phyloP scores from a whole-genome alignment of 1,139 yeast species.

The Yamadazyma taylorii region DNA sequence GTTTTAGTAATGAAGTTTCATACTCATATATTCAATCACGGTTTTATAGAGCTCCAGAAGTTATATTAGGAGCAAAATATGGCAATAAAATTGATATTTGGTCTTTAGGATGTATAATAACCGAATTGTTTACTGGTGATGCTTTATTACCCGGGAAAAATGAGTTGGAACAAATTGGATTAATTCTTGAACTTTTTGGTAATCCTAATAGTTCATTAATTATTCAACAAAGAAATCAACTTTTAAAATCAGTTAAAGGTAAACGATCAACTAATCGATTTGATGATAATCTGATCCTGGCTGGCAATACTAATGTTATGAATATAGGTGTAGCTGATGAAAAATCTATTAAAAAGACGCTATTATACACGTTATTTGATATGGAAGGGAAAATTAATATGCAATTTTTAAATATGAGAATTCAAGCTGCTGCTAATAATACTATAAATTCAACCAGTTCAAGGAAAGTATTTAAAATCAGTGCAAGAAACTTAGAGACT shows the following conservation, averaged over 20 bases:
- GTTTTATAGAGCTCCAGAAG: slow-evolving; percentile 76
- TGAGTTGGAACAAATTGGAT: slow-evolving; percentile 65
- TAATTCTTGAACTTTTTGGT: slow-evolving; percentile 62
- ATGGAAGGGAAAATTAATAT: slow-evolving; percentile 38
- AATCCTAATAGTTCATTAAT: slow-evolving; percentile 46
- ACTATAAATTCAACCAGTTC: slow-evolving; percentile 12
- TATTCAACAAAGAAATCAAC: slow-evolving; percentile 22
- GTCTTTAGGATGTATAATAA: slow-evolving; percentile 73
- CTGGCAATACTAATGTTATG: slow-evolving; percentile 7
- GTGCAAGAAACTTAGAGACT: slow-evolving; percentile 39
- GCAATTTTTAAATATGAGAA: slow-evolving; percentile 28
- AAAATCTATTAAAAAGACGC: slow-evolving; percentile 29
- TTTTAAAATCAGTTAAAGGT: slow-evolving; percentile 20
- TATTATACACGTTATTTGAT: slow-evolving; percentile 42
- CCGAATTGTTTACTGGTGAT: slow-evolving; percentile 63
- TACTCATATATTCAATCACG: slow-evolving; percentile 66
- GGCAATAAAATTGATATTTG: slow-evolving; percentile 72
- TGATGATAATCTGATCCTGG: slow-evolving; percentile 9
- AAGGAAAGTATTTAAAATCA: slow-evolving; percentile 28
- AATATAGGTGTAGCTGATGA: slow-evolving; percentile 20
- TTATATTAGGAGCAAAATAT: slow-evolving; percentile 75
- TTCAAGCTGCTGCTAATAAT: slow-evolving; percentile 19
- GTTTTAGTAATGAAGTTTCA: slow-evolving; percentile 44
- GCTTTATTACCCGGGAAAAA: slow-evolving; percentile 72
- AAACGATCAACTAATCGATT: slow-evolving; percentile 16